Conservation (phyloP, 768 basidiomycete genomes). For the Mycena venus region DNA sequence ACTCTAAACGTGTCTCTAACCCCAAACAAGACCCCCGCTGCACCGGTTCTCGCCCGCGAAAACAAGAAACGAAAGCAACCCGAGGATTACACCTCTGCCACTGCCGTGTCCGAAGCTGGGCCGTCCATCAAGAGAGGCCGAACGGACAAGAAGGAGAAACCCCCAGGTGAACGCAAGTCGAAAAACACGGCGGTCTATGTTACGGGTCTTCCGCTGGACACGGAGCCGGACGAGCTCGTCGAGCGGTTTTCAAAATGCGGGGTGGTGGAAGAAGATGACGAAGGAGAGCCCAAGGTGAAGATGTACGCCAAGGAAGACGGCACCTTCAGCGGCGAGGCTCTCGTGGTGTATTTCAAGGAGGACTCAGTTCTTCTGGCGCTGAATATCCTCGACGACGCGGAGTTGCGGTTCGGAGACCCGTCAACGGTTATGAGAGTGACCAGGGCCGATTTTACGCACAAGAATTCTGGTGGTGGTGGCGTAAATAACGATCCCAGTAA, state of each 20-base stretch:
- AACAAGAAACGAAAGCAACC: constrained; percentile 86
- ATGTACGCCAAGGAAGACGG: constrained; percentile 93
- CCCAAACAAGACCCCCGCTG: constrained; percentile 80
- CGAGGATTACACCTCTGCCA: constrained; percentile 77
- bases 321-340: constrained; percentile 91
- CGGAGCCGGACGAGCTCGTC: constrained; percentile 81
- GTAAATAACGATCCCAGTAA: constrained; percentile 53
- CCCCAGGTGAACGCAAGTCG: constrained; percentile 69
- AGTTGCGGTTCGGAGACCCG: constrained; percentile 86
- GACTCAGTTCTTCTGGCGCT: constrained; percentile 91
- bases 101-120: constrained; percentile 56
- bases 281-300: constrained; percentile 95
- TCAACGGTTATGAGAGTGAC: constrained; percentile 80
- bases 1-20: constrained; percentile 34
- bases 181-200: constrained; percentile 96
- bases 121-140: constrained; percentile 80
- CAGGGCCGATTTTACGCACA: constrained; percentile 85
- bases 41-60: constrained; percentile 84
- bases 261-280: constrained; percentile 91
- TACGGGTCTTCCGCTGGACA: constrained; percentile 82
- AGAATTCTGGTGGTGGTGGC: constrained; percentile 57
- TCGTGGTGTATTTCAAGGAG: constrained; percentile 98
- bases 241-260: constrained; percentile 93
- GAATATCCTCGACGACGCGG: constrained; percentile 91
- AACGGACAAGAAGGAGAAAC: constrained; percentile 63